These are phyloP conservation scores for Hyaloscypha finlandica DNA, from an alignment of 495 filamentous ascomycete genomes.

Conservation along the genomic window DNA sequence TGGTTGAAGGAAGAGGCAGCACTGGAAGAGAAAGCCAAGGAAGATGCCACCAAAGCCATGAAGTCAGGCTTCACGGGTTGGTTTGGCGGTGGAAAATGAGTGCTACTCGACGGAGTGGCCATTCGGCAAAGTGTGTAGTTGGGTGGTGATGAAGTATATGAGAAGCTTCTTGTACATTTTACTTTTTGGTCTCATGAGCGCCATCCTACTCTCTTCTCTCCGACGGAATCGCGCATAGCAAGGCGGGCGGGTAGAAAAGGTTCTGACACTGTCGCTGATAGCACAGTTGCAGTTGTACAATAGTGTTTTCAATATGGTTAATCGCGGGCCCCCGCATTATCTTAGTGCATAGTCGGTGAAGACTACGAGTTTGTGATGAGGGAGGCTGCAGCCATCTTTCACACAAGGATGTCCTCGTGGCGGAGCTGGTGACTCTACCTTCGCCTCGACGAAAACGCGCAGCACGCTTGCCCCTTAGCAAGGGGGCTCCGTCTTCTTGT, in stretches of 20 bases:
- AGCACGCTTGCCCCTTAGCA: not conserved
- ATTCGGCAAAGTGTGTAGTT: constrained; percentile 1
- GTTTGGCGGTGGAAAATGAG: constrained; percentile 37
- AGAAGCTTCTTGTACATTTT: constrained; percentile 22
- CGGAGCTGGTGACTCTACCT: not conserved
- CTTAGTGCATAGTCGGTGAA: not conserved
- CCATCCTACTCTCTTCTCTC: constrained; percentile 21
- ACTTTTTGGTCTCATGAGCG: constrained; percentile 7
- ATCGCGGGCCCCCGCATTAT: not conserved
- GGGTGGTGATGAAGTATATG: not conserved
- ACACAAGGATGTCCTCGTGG: constrained; percentile 2
- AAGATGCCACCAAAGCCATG: constrained; percentile 88
- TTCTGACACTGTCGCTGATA: constrained; percentile 1
- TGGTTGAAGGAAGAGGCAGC: constrained; percentile 91
- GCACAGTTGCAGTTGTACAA: constrained; percentile 18
- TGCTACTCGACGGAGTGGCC: not conserved
- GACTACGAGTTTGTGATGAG: not conserved
- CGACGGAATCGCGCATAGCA: constrained; percentile 10
- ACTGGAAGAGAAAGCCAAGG: constrained; percentile 78
- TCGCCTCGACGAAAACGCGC: not conserved
- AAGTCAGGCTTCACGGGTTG: constrained; percentile 51
- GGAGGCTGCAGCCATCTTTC: not conserved
- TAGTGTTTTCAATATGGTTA: constrained; percentile 20
- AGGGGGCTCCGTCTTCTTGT: not conserved
- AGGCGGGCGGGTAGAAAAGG: constrained; percentile 4